Evolutionary conservation across 1,139 yeast genomes (phyloP).

Genomic region (Pichia sp.): DNA sequence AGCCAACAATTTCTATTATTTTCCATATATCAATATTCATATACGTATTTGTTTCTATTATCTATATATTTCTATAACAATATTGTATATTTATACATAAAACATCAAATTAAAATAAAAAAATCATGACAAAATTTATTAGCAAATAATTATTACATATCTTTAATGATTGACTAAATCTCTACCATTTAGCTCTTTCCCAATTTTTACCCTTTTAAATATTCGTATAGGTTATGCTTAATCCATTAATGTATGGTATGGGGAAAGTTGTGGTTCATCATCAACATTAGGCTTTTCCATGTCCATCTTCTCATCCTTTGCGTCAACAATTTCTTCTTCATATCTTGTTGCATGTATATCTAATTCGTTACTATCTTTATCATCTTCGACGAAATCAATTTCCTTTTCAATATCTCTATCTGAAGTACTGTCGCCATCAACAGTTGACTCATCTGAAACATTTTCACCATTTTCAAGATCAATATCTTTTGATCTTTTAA

Average conservation of each 20-base stretch:
- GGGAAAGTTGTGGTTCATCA: background rate
- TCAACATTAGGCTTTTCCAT: background rate
- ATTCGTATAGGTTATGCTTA: too few species aligned
- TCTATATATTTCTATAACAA: too few species aligned
- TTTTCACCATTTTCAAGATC: background rate
- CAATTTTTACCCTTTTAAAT: too few species aligned
- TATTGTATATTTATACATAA: background rate
- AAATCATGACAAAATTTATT: too few species aligned
- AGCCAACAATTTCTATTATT: background rate
- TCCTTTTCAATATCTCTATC: background rate
- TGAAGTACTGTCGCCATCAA: background rate
- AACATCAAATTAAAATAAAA: too few species aligned
- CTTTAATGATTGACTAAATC: too few species aligned
- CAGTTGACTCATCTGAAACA: too few species aligned
- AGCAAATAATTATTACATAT: too few species aligned
- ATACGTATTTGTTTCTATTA: background rate
- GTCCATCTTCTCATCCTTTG: background rate
- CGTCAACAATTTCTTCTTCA: background rate
- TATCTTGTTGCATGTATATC: background rate
- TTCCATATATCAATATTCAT: background rate
- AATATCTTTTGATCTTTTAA: conserved; percentile 14
- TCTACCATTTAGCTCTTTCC: too few species aligned
- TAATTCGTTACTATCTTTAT: background rate
- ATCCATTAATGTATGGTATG: background rate
- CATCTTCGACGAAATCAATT: background rate